These are phyloP conservation scores for Zygosaccharomyces pseudorouxii DNA, from an alignment of 805 yeast species.

Conservation along the genomic window DNA sequence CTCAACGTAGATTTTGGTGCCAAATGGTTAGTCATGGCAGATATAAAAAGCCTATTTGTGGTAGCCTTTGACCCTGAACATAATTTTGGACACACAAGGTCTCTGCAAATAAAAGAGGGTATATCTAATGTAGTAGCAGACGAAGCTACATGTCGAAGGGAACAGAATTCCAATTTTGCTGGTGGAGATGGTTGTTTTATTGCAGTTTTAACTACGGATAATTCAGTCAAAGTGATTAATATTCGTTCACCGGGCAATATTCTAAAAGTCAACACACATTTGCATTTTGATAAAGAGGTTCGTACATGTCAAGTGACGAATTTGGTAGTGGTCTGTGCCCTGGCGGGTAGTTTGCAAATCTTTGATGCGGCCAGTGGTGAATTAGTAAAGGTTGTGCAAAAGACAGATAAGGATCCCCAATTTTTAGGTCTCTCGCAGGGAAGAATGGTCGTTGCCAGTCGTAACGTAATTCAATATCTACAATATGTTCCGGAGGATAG, in stretches of 20 bases:
- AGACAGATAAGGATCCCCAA: slow-evolving; percentile 31
- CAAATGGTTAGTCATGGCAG: slow-evolving; percentile 23
- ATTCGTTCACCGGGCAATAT: slow-evolving; percentile 23
- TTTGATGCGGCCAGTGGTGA: slow-evolving; percentile 31
- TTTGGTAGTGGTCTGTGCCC: slow-evolving; percentile 29
- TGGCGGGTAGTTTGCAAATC: slow-evolving; percentile 27
- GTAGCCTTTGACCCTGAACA: slow-evolving; percentile 24
- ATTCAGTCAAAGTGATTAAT: slow-evolving; percentile 24
- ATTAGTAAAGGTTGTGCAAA: slow-evolving; percentile 30
- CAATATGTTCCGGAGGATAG: slow-evolving; percentile 24
- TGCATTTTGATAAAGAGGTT: slow-evolving; percentile 28
- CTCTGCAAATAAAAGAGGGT: slow-evolving; percentile 13
- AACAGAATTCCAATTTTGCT: slow-evolving; percentile 25
- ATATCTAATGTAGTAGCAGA: slow-evolving; percentile 28
- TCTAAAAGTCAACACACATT: slow-evolving; percentile 16
- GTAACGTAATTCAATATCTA: slow-evolving; percentile 29
- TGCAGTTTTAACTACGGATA: slow-evolving; percentile 24
- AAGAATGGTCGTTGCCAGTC: slow-evolving; percentile 29
- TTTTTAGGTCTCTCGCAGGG: slow-evolving; percentile 33
- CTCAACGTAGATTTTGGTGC: slow-evolving; percentile 35
- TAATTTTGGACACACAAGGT: slow-evolving; percentile 24
- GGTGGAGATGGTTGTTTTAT: slow-evolving; percentile 36
- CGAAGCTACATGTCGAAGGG: slow-evolving; percentile 25
- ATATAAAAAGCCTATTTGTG: slow-evolving; percentile 16
- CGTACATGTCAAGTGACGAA: slow-evolving; percentile 30